A percentile compares a stretch with the other conserved stretches of the same genome.
Evolutionary conservation across 2,329 filamentous ascomycete genomes (phyloP).

Genomic region (Thermoascus crustaceus): DNA sequence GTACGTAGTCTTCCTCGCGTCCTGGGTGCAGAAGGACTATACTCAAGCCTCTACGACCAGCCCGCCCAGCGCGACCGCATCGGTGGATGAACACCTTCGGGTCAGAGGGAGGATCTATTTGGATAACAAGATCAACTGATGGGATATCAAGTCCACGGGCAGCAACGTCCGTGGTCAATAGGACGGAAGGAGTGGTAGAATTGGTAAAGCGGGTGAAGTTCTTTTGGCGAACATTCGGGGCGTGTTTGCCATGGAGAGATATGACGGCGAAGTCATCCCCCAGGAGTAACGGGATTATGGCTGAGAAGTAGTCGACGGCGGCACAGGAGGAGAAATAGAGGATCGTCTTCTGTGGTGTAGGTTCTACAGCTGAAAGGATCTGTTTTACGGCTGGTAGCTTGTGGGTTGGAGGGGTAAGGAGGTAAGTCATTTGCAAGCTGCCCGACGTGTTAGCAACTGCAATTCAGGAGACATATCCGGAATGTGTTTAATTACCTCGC

Average conservation of each 20-base stretch:
- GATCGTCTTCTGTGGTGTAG: conserved; percentile 74
- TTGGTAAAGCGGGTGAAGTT: conserved; percentile 77
- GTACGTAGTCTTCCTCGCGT: conserved; percentile 79
- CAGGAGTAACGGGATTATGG: conserved; percentile 66
- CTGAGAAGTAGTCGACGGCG: conserved; percentile 87
- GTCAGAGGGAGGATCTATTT: conserved; percentile 77
- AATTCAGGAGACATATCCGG: background rate
- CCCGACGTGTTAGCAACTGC: conserved; percentile 11
- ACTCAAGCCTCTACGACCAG: conserved; percentile 65
- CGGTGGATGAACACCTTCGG: conserved; percentile 72
- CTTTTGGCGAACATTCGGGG: conserved; percentile 75
- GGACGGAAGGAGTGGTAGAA: conserved; percentile 64
- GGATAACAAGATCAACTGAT: conserved; percentile 81
- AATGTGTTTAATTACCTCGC: conserved; percentile 48
- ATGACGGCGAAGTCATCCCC: conserved; percentile 61
- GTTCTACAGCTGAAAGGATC: conserved; percentile 61
- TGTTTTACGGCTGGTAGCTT: conserved; percentile 69
- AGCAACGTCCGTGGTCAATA: conserved; percentile 88
- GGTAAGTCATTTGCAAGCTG: conserved; percentile 80
- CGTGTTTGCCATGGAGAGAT: conserved; percentile 85
- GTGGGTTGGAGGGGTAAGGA: conserved; percentile 64
- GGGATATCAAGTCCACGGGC: conserved; percentile 87
- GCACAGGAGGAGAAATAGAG: conserved; percentile 91
- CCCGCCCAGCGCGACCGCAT: conserved; percentile 56
- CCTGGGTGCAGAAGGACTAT: conserved; percentile 80